phyloP scores from a whole-genome alignment of 176 grass and related monocot genomes.

The Phragmites australis region DNA sequence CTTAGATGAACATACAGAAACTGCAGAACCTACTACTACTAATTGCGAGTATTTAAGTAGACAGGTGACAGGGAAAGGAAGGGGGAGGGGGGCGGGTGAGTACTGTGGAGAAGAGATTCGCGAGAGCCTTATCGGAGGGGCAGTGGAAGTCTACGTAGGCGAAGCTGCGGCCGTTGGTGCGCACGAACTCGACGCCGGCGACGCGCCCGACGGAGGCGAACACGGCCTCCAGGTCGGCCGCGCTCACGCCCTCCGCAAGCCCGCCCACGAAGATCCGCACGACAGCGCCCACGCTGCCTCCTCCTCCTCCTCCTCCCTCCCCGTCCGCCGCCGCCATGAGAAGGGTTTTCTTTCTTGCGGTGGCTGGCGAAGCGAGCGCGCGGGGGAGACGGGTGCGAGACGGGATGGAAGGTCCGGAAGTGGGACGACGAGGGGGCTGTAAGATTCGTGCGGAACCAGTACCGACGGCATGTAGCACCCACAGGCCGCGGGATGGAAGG shows the following conservation, averaged over 20 bases:
- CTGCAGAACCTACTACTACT: background rate
- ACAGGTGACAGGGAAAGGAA: background rate
- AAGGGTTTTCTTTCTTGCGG: background rate
- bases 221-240: slow-evolving; percentile 56
- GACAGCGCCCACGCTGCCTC: background rate
- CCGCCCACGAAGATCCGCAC: slow-evolving; percentile 71
- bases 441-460: slow-evolving; percentile 9
- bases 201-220: slow-evolving; percentile 61
- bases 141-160: slow-evolving; percentile 85
- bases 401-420: background rate
- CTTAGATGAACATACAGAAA: background rate
- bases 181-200: slow-evolving; percentile 64
- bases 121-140: slow-evolving; percentile 67
- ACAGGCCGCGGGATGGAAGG: background rate
- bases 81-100: background rate
- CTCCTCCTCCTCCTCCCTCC: background rate
- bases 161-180: slow-evolving; percentile 64
- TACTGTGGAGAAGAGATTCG: slow-evolving; percentile 83
- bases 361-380: background rate
- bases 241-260: slow-evolving; percentile 50
- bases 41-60: background rate
- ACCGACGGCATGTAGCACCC: background rate
- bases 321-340: slow-evolving; percentile 31
- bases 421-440: slow-evolving; percentile 22
- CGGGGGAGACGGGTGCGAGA: background rate